Evolutionary conservation across 2,329 filamentous ascomycete genomes (phyloP), one percentile per base, ranked within the genome.

Genomic region (Pseudofabraea citricarpa): DNA sequence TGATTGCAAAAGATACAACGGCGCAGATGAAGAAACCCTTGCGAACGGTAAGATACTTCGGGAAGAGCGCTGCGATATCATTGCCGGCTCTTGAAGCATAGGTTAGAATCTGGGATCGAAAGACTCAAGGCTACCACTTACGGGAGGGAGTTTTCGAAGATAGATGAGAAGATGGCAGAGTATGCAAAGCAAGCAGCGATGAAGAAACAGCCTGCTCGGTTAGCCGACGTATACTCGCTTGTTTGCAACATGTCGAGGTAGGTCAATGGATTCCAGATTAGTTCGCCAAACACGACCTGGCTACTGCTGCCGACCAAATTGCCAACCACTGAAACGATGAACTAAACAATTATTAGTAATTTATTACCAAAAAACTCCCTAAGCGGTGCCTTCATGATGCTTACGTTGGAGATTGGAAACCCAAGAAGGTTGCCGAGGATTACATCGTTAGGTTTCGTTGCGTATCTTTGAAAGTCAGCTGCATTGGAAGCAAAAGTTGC

Each of bases 381-480:
- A n/a, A n/a, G n/a, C n/a, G n/a, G n/a, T n/a, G n/a, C n/a, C n/a
- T n/a, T n/a, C n/a, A n/a, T n/a, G n/a, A n/a, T 7, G 60, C 42
- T 40, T 20, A 50, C 43, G 46, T 64, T 68, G 2, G 66, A 56
- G 0, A 70, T 12, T 0, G 67, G 68, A 41, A 69, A 70, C 16
- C 67, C 64, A 16, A 70, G 27, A 3, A 69, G 7, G 40, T 72
- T 66, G 1, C 65, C 67, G 4, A 63, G 22, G 15, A 72, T 57
- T 2, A 67, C 63, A 46, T 72, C 67, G 8, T 60, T 64, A 2
- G 66, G 64, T 32, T 61, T 63, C 0, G 41, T 52, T 0, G 69
- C 64, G 48, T 72, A 72, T 13, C 69, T 58, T 45, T 70, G 67
- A 35, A 71, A 65, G 50, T 72, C 67, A 0, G 67, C 62, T 3